Percentiles rank a stretch among this genome's conserved stretches.
phyloP scores from a whole-genome alignment of 192 early-diverging fungal species.

The Backusella sp. region DNA sequence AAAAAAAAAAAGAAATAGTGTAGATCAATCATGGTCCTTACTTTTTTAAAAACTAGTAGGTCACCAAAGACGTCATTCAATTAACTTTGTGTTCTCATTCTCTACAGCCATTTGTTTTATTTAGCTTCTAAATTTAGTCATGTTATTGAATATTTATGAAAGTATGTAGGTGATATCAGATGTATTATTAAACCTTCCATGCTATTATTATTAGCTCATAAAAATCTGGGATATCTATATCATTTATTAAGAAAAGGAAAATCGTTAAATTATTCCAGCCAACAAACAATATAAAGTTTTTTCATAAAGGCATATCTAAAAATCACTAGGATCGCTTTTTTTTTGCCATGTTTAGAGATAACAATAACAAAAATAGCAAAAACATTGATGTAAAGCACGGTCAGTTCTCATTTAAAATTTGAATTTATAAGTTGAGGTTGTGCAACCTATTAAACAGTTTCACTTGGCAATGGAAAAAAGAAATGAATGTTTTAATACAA shows the following conservation, averaged over 20 bases:
- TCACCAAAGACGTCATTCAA: neutral
- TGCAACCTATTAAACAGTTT: neutral
- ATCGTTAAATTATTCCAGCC: neutral
- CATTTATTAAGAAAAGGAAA: neutral
- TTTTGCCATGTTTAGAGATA: neutral
- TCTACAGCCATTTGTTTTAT: neutral
- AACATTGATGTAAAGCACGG: neutral
- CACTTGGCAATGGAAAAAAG: neutral
- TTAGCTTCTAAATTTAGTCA: neutral
- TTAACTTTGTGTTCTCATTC: neutral
- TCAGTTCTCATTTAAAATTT: neutral
- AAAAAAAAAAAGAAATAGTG: neutral
- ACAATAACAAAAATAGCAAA: neutral
- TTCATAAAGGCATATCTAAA: neutral
- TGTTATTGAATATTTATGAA: neutral
- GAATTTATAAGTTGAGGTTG: neutral
- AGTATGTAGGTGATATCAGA: neutral
- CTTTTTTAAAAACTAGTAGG: neutral
- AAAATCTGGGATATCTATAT: neutral
- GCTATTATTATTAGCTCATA: neutral
- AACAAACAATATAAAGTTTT: neutral
- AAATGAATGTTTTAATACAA: neutral
- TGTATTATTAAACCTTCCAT: neutral
- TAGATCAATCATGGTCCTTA: neutral
- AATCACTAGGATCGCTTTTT: neutral